Evolutionary conservation across 495 filamentous ascomycete genomes (phyloP).

Genomic region (Penicillium canariense): DNA sequence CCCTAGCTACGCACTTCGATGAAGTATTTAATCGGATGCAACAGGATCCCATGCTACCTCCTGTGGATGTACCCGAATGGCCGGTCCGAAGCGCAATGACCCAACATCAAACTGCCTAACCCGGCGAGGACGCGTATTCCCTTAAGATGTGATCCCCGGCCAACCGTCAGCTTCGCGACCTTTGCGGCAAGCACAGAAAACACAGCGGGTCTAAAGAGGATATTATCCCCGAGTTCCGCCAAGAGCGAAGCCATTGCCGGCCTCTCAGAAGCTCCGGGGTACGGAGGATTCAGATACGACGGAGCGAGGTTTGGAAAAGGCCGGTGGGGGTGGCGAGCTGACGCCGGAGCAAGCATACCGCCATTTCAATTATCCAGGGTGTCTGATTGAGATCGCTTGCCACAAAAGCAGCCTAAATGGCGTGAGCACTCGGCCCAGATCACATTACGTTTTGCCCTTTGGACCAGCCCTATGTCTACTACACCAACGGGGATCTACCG

Average conservation of each 20-base stretch:
- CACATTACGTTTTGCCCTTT: neutral
- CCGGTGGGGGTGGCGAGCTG: neutral
- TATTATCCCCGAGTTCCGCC: neutral
- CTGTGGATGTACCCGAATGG: neutral
- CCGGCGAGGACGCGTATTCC: neutral
- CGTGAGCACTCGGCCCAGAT: slow-evolving; percentile 6
- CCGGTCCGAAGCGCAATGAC: neutral
- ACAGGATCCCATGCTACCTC: neutral
- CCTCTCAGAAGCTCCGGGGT: neutral
- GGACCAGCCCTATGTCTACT: slow-evolving; percentile 2
- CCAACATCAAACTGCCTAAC: neutral
- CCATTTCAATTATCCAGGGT: slow-evolving; percentile 27
- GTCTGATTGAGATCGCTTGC: slow-evolving; percentile 1
- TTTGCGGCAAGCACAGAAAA: neutral
- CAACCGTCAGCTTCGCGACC: neutral
- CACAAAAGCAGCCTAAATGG: neutral
- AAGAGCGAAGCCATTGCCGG: neutral
- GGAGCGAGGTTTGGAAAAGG: neutral
- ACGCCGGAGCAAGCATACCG: neutral
- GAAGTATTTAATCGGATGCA: slow-evolving; percentile 1
- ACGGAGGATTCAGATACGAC: slow-evolving; percentile 1
- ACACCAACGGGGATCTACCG: neutral
- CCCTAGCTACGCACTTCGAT: neutral
- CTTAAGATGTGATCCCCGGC: neutral
- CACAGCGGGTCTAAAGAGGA: neutral